Conservation (phyloP, 2,329 filamentous ascomycete genomes). For the Raffaelea ambrosiae region DNA sequence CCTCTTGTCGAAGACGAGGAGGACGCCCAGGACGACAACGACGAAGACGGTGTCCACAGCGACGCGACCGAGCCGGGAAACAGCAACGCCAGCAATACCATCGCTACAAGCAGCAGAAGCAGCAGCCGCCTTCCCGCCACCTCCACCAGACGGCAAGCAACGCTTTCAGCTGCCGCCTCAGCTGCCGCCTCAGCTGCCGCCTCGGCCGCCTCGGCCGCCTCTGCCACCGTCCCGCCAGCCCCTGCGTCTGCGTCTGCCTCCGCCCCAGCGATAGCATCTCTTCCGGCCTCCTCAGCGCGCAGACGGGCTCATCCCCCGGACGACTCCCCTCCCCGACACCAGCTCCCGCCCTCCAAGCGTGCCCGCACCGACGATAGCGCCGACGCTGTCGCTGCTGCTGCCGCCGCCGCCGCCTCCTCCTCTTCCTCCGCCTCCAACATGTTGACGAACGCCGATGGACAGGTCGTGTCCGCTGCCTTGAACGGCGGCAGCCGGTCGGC, state of each 20-base stretch:
- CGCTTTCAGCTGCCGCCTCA: background rate
- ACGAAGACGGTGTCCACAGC: background rate
- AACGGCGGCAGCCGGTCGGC: conserved; percentile 52
- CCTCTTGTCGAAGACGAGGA: conserved; percentile 22
- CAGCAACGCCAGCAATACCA: background rate
- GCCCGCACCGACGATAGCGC: conserved; percentile 4
- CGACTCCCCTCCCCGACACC: background rate
- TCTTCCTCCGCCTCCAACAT: too few species aligned
- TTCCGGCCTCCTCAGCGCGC: background rate
- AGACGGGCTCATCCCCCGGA: too few species aligned
- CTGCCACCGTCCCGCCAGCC: background rate
- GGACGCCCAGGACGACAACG: conserved; percentile 13
- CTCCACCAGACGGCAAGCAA: background rate
- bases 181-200: background rate
- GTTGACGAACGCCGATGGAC: conserved; percentile 6
- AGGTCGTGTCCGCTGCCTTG: conserved; percentile 15
- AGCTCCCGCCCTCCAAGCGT: conserved; percentile 6
- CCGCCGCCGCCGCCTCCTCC: too few species aligned
- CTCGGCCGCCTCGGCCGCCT: background rate
- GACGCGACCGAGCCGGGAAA: background rate
- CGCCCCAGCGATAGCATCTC: background rate
- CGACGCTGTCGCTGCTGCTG: too few species aligned
- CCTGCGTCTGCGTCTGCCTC: background rate
- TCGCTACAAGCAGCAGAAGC: background rate
- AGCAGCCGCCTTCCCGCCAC: background rate